Evolutionary conservation across 1,284 basidiomycete species (phyloP).

Genomic region (Trichosporon asahii): DNA sequence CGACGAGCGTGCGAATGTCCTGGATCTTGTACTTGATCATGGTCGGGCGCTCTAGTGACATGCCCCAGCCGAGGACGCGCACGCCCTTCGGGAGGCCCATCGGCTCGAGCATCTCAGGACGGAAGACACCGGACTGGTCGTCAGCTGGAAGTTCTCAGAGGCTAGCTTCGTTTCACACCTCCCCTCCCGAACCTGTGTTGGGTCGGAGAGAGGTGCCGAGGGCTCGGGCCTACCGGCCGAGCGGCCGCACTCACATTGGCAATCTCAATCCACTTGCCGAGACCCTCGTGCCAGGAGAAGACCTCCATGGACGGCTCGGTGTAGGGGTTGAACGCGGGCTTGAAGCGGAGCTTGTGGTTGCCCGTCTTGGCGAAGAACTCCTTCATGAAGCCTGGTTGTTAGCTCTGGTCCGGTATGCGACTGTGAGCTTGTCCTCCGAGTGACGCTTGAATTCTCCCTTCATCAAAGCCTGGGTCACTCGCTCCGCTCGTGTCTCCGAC

Average conservation of each 20-base stretch:
- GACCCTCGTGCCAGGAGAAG: conserved; percentile 93
- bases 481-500: conserved; percentile 24
- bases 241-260: conserved; percentile 53
- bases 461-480: neutral
- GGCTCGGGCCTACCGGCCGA: neutral
- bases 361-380: conserved; percentile 99
- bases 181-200: too few species aligned
- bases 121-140: conserved; percentile 92
- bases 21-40: conserved; percentile 95
- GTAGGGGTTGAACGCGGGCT: conserved; percentile 75
- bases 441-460: too few species aligned
- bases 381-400: conserved; percentile 79
- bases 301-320: conserved; percentile 99
- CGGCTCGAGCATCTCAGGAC: conserved; percentile 97
- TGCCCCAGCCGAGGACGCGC: conserved; percentile 94
- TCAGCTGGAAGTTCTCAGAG: conserved; percentile 14
- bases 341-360: conserved; percentile 87
- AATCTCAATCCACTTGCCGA: conserved; percentile 92
- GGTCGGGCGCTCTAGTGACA: conserved; percentile 93
- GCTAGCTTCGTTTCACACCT: too few species aligned
- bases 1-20: conserved; percentile 94
- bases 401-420: neutral
- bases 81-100: conserved; percentile 99
- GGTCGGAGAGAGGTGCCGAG: too few species aligned
- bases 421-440: too few species aligned